Base-by-base conservation (phyloP, 805 yeast species). In the Kregervanrija pseudodelftensis region DNA sequence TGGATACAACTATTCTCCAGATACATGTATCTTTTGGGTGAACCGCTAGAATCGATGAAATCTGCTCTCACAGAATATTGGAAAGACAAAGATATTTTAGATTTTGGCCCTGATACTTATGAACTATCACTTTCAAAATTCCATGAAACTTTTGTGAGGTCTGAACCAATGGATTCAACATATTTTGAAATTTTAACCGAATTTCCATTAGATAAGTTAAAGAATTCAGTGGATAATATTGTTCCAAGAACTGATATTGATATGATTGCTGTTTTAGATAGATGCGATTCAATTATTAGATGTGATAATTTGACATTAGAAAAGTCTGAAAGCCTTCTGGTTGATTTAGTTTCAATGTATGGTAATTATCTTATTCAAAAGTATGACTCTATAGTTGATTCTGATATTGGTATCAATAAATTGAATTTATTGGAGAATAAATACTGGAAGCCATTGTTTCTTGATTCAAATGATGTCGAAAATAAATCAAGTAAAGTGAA, bases 1-100 rank as follows among this genome's bases (percentile, higher is more conserved):
- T 85, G 90, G 88, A 43, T 85, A 1, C 55, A 67, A 9, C 52
- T 72, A 1, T 72, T 77, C 36, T 51, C 74, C 33, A 68, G 75
- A 51, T 73, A 72, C 41, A 58, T 78, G 50, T 58, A 66, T 3
- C 60, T 80, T 5, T 57, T 75, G 15, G 95, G 95, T 9, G 95
- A 86, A 57, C 72, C 81, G 7, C 44, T 60, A 44, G 49, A 43
- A 1, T 38, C 49, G 5, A 56, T 64, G 53, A 48, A 46, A 14
- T 12, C 16, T 2, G 41, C 49, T 33, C 12, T 55, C 5, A 32
- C 33, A 10, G 53, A 49, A 34, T 55, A 48, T 43, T 51, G 53
- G 52, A 45, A 41, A 3, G 36, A 33, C 4, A 31, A 42, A 4
- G 34, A 44, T n/a, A 39, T 45, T 1, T 12, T 49, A 10, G 39